Evolutionary conservation across 2,329 filamentous ascomycete species (phyloP).

Genomic region (Ascochyta lentis): DNA sequence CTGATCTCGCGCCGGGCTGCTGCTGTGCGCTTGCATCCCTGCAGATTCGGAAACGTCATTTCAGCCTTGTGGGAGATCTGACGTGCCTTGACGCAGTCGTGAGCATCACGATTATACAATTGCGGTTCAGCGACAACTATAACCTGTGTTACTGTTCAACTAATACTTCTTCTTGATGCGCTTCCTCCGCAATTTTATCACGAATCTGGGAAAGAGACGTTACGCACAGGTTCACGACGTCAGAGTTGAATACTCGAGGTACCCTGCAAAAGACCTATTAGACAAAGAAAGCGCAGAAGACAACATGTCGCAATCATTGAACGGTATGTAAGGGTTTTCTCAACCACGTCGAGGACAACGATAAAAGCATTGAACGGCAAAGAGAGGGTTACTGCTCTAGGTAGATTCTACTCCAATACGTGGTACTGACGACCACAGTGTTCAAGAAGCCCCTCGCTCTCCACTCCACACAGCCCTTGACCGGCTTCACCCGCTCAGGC

Average conservation of each 20-base stretch:
- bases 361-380: too few relatives aligned
- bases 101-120: constrained; percentile 14
- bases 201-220: constrained; percentile 19
- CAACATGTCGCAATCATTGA: constrained; percentile 13
- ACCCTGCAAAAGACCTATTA: constrained; percentile 12
- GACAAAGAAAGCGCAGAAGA: constrained; percentile 3
- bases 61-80: constrained; percentile 16
- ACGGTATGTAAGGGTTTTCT: constrained; percentile 5
- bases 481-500: constrained; percentile 67
- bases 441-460: constrained; percentile 64
- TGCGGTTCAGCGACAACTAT: neutral
- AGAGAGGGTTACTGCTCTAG: too few relatives aligned
- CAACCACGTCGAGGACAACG: too few relatives aligned
- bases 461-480: constrained; percentile 65
- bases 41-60: constrained; percentile 6
- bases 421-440: constrained; percentile 49
- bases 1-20: constrained; percentile 5
- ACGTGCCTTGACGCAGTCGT: constrained; percentile 19
- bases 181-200: constrained; percentile 19
- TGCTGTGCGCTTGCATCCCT: constrained; percentile 11
- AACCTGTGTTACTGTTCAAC: neutral
- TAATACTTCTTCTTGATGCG: constrained; percentile 18
- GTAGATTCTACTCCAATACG: too few relatives aligned
- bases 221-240: constrained; percentile 44
- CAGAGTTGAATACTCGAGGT: constrained; percentile 18